Evolutionary conservation across 1,139 yeast species (phyloP).

Genomic region (Wickerhamomyces sp.): DNA sequence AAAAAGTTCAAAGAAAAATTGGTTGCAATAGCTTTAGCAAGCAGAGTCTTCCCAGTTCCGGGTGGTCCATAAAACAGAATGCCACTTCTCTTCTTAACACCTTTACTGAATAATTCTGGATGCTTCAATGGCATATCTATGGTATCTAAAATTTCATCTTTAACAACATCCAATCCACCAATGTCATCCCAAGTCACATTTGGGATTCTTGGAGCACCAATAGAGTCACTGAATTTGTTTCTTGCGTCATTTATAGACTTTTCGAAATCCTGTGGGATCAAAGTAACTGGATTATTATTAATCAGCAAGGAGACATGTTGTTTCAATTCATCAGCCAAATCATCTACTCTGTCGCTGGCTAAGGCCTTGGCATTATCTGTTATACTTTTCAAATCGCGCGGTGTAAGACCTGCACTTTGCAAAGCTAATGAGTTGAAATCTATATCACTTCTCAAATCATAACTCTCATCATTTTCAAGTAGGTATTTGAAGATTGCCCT

Average conservation of each 20-base stretch:
- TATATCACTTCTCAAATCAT: constrained; percentile 46
- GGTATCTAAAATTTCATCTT: constrained; percentile 89
- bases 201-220: constrained; percentile 96
- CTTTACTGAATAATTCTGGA: constrained; percentile 83
- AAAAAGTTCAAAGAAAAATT: constrained; percentile 90
- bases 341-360: constrained; percentile 48
- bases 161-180: constrained; percentile 85
- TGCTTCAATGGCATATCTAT: constrained; percentile 93
- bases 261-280: constrained; percentile 64
- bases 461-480: constrained; percentile 25
- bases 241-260: constrained; percentile 78
- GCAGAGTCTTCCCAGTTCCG: constrained; percentile 92
- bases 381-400: constrained; percentile 74
- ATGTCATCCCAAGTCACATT: constrained; percentile 94
- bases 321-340: constrained; percentile 18
- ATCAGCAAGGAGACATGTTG: constrained; percentile 24
- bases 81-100: constrained; percentile 91
- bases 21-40: constrained; percentile 96
- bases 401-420: constrained; percentile 91
- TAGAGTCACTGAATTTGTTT: constrained; percentile 84
- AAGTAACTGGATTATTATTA: constrained; percentile 49
- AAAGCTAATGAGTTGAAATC: constrained; percentile 58
- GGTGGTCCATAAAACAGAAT: constrained; percentile 96
- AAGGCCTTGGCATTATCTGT: constrained; percentile 58
- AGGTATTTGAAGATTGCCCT: constrained; percentile 53